phyloP scores from a whole-genome alignment of 1,139 yeast species.

The Saccharomyces hybrid region DNA sequence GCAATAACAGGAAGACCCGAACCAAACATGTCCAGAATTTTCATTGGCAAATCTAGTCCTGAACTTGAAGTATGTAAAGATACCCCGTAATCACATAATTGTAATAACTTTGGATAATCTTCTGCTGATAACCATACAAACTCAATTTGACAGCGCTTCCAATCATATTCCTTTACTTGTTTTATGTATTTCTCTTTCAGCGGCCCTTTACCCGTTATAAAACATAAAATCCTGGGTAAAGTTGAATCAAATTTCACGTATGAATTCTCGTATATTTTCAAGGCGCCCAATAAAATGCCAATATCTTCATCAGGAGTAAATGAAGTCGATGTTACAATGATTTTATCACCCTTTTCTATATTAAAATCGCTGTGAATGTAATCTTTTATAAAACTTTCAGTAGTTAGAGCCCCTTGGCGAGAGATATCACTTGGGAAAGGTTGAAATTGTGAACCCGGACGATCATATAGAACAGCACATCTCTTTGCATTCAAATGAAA shows the following conservation, averaged over 20 bases:
- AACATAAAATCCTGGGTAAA: conserved; percentile 49
- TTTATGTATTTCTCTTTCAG: conserved; percentile 44
- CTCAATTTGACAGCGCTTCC: conserved; percentile 45
- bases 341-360: conserved; percentile 40
- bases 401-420: conserved; percentile 20
- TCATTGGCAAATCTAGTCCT: conserved; percentile 96
- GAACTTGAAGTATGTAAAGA: conserved; percentile 88
- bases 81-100: conserved; percentile 77
- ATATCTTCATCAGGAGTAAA: conserved; percentile 96
- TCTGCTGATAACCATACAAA: conserved; percentile 73
- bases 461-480: conserved; percentile 55
- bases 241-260: conserved; percentile 18
- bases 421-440: conserved; percentile 37
- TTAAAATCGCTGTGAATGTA: conserved; percentile 33
- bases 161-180: conserved; percentile 39
- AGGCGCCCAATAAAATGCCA: conserved; percentile 57
- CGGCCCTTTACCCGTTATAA: conserved; percentile 96
- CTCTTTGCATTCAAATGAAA: conserved; percentile 39
- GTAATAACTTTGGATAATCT: conserved; percentile 72
- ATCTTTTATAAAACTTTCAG: conserved; percentile 34
- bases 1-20: conserved; percentile 91
- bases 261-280: conserved; percentile 49
- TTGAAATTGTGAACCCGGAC: conserved; percentile 63
- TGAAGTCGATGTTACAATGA: conserved; percentile 80
- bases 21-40: conserved; percentile 92